Conservation (phyloP, 306 rosid species). For the Fragaria iinumae region DNA sequence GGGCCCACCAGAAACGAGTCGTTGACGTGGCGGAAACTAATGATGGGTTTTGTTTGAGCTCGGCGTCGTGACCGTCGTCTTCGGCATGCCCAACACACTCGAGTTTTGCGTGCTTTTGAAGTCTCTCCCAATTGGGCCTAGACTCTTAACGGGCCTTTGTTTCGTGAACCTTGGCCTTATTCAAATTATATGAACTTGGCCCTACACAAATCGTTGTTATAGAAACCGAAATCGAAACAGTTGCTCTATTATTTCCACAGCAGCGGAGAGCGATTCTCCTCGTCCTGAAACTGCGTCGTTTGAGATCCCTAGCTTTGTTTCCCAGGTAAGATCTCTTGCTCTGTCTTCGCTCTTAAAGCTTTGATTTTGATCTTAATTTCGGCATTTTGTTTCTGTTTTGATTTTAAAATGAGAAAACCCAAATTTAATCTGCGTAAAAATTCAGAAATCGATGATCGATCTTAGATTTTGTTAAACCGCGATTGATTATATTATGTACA, state of each 20-base stretch:
- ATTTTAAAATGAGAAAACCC: neutral
- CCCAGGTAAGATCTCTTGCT: conserved; percentile 1
- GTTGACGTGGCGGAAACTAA: conserved; percentile 25
- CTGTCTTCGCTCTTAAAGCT: neutral
- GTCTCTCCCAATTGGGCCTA: neutral
- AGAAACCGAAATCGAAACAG: neutral
- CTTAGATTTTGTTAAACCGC: no score
- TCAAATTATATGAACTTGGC: neutral
- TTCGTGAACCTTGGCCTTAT: neutral
- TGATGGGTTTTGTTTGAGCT: neutral
- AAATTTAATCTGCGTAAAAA: neutral
- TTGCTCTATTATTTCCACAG: neutral
- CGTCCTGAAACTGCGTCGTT: conserved; percentile 12
- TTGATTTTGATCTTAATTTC: neutral
- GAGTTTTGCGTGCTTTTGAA: conserved; percentile 8
- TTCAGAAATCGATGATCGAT: neutral
- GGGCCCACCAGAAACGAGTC: conserved; percentile 21
- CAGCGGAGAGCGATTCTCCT: neutral
- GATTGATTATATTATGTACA: neutral
- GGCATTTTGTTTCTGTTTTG: neutral
- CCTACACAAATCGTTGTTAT: neutral
- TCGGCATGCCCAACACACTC: conserved; percentile 10
- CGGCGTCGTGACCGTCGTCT: conserved; percentile 23
- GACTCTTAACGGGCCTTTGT: no score
- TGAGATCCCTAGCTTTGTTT: neutral